These are phyloP conservation scores for Madurella mycetomatis DNA, from an alignment of 2,329 filamentous ascomycete genomes.

Conservation along the genomic window DNA sequence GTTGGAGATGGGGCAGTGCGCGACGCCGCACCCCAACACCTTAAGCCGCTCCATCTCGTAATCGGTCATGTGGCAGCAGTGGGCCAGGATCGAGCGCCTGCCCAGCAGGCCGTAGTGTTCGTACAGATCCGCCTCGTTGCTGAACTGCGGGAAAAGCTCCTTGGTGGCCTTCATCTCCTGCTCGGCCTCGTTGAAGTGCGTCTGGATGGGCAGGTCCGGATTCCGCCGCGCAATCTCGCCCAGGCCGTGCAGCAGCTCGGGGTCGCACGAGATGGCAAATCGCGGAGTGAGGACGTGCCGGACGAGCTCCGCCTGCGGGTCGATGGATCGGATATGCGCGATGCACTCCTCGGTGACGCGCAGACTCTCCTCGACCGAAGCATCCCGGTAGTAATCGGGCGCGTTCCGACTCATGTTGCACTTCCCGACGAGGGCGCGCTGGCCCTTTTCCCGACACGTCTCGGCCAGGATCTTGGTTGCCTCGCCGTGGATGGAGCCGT, in stretches of 20 bases:
- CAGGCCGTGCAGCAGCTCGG: conserved; percentile 50
- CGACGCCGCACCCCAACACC: conserved; percentile 51
- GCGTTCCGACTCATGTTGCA: conserved; percentile 58
- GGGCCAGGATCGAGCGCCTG: conserved; percentile 56
- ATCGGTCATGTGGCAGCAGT: conserved; percentile 59
- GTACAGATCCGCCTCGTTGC: conserved; percentile 58
- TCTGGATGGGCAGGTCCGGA: conserved; percentile 54
- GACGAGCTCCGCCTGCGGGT: conserved; percentile 42
- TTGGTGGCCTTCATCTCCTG: conserved; percentile 55
- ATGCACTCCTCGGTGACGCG: conserved; percentile 47
- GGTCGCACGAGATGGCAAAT: conserved; percentile 58
- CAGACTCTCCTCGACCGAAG: conserved; percentile 43
- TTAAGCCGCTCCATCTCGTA: conserved; percentile 48
- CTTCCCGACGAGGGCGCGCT: conserved; percentile 58
- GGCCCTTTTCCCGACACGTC: conserved; percentile 47
- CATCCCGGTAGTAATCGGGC: conserved; percentile 51
- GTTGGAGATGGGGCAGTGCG: conserved; percentile 62
- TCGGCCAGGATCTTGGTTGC: conserved; percentile 56
- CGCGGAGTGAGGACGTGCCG: conserved; percentile 53
- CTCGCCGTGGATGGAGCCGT: conserved; percentile 51
- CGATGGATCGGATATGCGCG: conserved; percentile 40
- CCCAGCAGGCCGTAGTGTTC: conserved; percentile 50
- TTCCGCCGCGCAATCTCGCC: conserved; percentile 49
- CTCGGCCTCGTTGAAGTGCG: conserved; percentile 62
- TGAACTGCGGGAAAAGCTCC: conserved; percentile 51